Conservation (phyloP, 2,329 filamentous ascomycete species). For the Ophiocordyceps australis region DNA sequence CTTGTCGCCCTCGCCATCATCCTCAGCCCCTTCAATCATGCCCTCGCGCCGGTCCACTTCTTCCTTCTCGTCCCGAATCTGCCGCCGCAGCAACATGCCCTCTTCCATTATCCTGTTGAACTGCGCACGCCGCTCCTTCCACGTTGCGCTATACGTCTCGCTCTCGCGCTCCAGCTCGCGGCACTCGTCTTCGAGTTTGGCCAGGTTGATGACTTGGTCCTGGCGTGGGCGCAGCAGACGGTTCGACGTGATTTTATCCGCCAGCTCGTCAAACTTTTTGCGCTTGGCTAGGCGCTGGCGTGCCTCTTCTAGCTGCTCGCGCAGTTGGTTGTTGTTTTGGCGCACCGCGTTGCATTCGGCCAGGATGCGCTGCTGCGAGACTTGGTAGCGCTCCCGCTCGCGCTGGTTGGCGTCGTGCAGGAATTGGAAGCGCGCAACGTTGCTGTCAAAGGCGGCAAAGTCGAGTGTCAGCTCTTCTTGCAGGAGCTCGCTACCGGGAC, state of each 20-base stretch:
- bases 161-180: constrained; percentile 73
- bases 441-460: constrained; percentile 74
- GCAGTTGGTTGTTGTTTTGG: constrained; percentile 53
- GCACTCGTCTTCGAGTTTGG: constrained; percentile 77
- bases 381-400: constrained; percentile 69
- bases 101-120: constrained; percentile 83
- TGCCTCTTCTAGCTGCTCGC: constrained; percentile 58
- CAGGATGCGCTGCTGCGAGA: constrained; percentile 63
- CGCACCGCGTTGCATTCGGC: constrained; percentile 62
- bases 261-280: constrained; percentile 74
- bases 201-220: constrained; percentile 60
- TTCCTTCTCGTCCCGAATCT: constrained; percentile 91
- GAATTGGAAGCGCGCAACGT: constrained; percentile 75
- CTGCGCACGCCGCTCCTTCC: constrained; percentile 70
- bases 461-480: constrained; percentile 74
- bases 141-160: constrained; percentile 62
- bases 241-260: constrained; percentile 73
- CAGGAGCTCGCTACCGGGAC: constrained; percentile 33
- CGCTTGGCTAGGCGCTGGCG: constrained; percentile 59
- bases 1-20: constrained; percentile 28
- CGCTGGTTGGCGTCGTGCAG: constrained; percentile 65
- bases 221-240: constrained; percentile 64
- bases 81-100: constrained; percentile 64
- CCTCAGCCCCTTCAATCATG: constrained; percentile 52
- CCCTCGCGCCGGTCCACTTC: constrained; percentile 79